Percentiles rank a stretch among this genome's conserved stretches.
Conservation (phyloP, 2,329 filamentous ascomycete genomes). For the Fusarium ramigenum region DNA sequence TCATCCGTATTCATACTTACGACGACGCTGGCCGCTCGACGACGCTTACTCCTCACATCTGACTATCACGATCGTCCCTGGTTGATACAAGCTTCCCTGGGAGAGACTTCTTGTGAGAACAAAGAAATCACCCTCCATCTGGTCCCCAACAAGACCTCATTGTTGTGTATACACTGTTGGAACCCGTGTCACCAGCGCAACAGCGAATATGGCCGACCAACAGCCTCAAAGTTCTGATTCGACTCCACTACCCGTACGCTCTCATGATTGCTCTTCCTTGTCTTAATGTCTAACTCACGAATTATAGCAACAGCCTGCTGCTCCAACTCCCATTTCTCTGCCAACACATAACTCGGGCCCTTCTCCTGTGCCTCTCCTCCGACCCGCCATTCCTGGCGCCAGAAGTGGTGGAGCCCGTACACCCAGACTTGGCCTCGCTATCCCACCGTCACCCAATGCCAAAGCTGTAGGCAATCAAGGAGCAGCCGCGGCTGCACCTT, state of each 20-base stretch:
- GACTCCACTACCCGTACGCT: constrained; percentile 36
- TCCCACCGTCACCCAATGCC: constrained; percentile 85
- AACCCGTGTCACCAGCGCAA: constrained; percentile 24
- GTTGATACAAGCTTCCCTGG: not conserved
- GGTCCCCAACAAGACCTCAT: not conserved
- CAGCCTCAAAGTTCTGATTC: constrained; percentile 35
- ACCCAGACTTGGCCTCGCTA: constrained; percentile 86
- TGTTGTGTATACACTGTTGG: not conserved
- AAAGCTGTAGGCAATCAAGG: constrained; percentile 73
- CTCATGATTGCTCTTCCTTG: not conserved
- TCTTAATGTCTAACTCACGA: constrained; percentile 22
- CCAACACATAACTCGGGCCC: constrained; percentile 52
- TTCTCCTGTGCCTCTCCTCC: constrained; percentile 80
- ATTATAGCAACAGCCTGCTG: constrained; percentile 33
- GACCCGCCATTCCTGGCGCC: constrained; percentile 80
- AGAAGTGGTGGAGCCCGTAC: constrained; percentile 70
- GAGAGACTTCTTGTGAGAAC: not conserved
- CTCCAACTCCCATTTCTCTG: constrained; percentile 41
- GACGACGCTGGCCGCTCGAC: constrained; percentile 38
- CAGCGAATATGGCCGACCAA: constrained; percentile 39
- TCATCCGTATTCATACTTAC: not conserved
- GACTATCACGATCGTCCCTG: not conserved
- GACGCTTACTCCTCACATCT: constrained; percentile 19
- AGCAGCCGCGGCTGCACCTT: constrained; percentile 47
- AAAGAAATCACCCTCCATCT: not conserved